phyloP scores from a whole-genome alignment of 78 protist genomes.

The Dictyostelium firmibasis region DNA sequence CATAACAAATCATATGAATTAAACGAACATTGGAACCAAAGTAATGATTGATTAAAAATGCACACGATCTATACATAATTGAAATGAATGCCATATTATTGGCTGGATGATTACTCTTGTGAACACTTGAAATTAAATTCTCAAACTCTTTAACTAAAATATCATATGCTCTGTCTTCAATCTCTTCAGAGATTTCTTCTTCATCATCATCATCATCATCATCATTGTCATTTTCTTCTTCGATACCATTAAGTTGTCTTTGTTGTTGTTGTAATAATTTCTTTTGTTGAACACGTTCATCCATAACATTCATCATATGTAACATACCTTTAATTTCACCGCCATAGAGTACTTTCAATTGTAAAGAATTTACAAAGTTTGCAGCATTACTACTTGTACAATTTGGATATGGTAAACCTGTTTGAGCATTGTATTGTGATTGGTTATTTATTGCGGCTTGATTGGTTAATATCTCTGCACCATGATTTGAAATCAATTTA shows the following conservation, averaged over 20 bases:
- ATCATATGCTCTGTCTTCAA: slow-evolving; percentile 32
- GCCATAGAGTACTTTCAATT: slow-evolving; percentile 47
- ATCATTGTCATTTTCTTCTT: neutral
- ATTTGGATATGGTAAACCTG: neutral
- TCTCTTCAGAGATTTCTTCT: neutral
- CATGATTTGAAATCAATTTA: neutral
- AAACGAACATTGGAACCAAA: slow-evolving; percentile 30
- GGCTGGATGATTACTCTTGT: neutral
- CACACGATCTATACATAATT: slow-evolving; percentile 61
- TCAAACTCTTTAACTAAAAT: slow-evolving; percentile 60
- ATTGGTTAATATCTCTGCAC: neutral
- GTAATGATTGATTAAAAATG: slow-evolving; percentile 66
- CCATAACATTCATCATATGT: slow-evolving; percentile 35
- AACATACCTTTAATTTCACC: slow-evolving; percentile 82
- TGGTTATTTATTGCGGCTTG: neutral
- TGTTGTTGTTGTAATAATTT: neutral
- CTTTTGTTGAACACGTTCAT: neutral
- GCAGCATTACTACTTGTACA: slow-evolving; percentile 53
- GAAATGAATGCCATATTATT: slow-evolving; percentile 33
- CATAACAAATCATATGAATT: slow-evolving; percentile 73
- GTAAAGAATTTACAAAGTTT: slow-evolving; percentile 38
- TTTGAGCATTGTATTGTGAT: neutral
- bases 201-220: slow-evolving; percentile 20
- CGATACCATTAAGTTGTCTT: neutral
- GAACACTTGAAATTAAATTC: neutral